phyloP scores from a whole-genome alignment of 441 rosid species.

The Croton laevigatus region DNA sequence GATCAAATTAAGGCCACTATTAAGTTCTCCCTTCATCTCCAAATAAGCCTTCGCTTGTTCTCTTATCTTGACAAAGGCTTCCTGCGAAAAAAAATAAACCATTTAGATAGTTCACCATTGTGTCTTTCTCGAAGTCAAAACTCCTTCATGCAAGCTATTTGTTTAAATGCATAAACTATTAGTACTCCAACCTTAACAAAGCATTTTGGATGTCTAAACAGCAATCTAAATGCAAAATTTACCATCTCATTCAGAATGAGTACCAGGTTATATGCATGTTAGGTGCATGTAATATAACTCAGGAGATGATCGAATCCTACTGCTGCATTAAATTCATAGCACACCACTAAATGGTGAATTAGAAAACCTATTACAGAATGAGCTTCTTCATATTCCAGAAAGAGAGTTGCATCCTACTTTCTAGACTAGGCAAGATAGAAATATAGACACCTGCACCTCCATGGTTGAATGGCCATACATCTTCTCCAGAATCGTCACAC shows the following conservation, averaged over 20 bases:
- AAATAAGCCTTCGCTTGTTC: constrained; percentile 97
- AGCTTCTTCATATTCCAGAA: background rate
- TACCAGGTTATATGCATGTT: background rate
- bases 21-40: constrained; percentile 87
- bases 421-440: background rate
- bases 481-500: constrained; percentile 88
- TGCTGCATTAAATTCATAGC: background rate
- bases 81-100: constrained; percentile 50
- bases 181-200: background rate
- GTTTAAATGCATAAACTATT: background rate
- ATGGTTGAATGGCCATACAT: constrained; percentile 97
- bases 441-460: constrained; percentile 88
- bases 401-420: background rate
- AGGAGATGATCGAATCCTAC: background rate
- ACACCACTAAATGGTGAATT: background rate
- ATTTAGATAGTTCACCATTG: constrained; percentile 11
- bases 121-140: background rate
- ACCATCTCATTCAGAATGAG: background rate
- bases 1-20: constrained; percentile 77
- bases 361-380: background rate
- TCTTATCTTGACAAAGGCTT: constrained; percentile 93
- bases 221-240: constrained; percentile 2
- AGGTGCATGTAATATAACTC: background rate
- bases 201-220: background rate
- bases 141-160: background rate